Conservation (phyloP, 495 filamentous ascomycete species). For the Beverwykella pulmonaria region DNA sequence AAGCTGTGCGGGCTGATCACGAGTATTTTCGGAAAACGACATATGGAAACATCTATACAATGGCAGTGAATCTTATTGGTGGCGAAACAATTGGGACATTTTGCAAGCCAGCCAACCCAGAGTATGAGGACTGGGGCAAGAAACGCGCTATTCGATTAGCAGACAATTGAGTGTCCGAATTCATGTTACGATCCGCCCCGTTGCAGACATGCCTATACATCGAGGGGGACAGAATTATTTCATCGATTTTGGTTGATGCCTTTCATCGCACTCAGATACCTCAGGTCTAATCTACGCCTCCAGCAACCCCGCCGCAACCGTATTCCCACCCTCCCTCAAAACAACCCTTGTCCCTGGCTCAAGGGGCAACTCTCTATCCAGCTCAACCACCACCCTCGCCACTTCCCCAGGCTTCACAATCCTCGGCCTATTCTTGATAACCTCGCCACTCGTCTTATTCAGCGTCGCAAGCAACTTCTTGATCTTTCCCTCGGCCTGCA, state of each 20-base stretch:
- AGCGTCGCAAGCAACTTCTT: constrained; percentile 67
- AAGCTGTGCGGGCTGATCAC: no score
- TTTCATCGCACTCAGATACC: neutral
- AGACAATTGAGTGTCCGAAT: no score
- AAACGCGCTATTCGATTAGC: no score
- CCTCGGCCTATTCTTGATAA: constrained; percentile 80
- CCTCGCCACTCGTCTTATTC: constrained; percentile 70
- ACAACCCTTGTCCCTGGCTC: constrained; percentile 78
- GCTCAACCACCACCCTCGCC: constrained; percentile 68
- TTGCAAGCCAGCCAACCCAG: no score
- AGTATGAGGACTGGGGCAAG: no score
- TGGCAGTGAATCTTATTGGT: no score
- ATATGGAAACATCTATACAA: no score
- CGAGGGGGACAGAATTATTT: no score
- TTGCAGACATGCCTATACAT: no score
- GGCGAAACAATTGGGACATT: no score
- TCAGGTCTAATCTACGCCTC: constrained; percentile 25
- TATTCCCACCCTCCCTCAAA: constrained; percentile 76
- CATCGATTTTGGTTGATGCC: neutral
- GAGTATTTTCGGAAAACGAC: no score
- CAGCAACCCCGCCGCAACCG: constrained; percentile 82
- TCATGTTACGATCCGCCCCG: no score
- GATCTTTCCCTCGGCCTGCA: constrained; percentile 78
- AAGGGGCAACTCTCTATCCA: constrained; percentile 75
- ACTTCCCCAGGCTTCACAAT: constrained; percentile 73